Percentiles rank a stretch among this genome's conserved stretches.
Conservation (phyloP, 208 protist genomes). For the Acanthamoeba sp. region DNA sequence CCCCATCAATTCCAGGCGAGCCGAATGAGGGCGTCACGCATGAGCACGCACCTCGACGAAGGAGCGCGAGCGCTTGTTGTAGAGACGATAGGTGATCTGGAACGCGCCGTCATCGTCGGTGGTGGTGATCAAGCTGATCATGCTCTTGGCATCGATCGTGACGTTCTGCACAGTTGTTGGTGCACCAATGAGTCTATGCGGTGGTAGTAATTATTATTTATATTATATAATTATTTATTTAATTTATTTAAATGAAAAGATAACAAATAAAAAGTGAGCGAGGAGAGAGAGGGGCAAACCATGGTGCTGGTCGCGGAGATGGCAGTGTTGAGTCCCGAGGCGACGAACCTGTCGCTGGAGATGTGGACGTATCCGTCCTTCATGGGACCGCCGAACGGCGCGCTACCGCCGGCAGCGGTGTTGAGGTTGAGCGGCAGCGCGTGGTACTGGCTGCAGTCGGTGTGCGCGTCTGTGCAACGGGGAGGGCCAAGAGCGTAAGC, state of each 20-base stretch:
- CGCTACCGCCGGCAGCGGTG: background rate
- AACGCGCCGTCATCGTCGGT: background rate
- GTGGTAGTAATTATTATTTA: no score
- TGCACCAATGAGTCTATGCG: background rate
- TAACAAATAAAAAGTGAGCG: no score
- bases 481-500: no score
- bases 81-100: constrained; percentile 34
- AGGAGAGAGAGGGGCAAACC: no score
- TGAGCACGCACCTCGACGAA: constrained; percentile 2
- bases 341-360: constrained; percentile 43
- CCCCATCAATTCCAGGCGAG: background rate
- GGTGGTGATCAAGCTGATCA: constrained; percentile 56
- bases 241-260: no score
- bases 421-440: constrained; percentile 1
- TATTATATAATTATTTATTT: no score
- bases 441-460: constrained; percentile 46
- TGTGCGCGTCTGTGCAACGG: constrained; percentile 5
- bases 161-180: background rate
- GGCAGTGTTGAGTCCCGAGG: background rate
- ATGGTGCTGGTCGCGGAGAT: background rate
- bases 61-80: constrained; percentile 46
- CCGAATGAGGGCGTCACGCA: background rate
- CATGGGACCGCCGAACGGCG: constrained; percentile 59
- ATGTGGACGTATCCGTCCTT: constrained; percentile 31
- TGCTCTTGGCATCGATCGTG: background rate